Evolutionary conservation across 345 rosid species (phyloP).

Genomic region (Gossypium arboreum): DNA sequence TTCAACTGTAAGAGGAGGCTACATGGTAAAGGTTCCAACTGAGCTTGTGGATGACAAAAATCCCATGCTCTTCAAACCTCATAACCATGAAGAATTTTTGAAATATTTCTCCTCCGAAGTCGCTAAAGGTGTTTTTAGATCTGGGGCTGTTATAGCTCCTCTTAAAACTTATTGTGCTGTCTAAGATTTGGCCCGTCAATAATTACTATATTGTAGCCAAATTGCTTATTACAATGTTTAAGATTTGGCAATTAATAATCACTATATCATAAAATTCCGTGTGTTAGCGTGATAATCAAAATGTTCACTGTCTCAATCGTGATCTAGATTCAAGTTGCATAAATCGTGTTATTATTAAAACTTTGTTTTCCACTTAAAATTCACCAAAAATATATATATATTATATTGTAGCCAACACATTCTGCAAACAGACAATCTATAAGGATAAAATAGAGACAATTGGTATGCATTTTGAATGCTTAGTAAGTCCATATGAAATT

Average conservation of each 20-base stretch:
- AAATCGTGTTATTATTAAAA: fast-evolving
- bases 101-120: conserved; percentile 36
- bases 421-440: no score
- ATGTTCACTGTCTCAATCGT: fast-evolving
- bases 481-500: no score
- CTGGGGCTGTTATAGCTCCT: not conserved
- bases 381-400: no score
- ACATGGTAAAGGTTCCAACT: conserved; percentile 13
- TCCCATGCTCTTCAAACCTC: no score
- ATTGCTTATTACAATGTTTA: no score
- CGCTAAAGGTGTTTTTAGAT: conserved; percentile 33
- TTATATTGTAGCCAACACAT: no score
- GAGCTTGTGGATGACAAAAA: conserved; percentile 1
- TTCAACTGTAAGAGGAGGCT: not conserved
- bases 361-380: no score
- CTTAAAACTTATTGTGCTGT: conserved; percentile 45
- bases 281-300: fast-evolving
- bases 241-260: no score
- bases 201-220: not conserved
- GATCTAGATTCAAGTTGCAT: fast-evolving
- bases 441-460: no score
- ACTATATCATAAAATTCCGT: no score
- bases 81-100: not conserved
- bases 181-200: conserved; percentile 6
- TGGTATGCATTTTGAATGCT: no score